Evolutionary conservation across 2,329 filamentous ascomycete species (phyloP).

Genomic region (Diaporthe nobilis): DNA sequence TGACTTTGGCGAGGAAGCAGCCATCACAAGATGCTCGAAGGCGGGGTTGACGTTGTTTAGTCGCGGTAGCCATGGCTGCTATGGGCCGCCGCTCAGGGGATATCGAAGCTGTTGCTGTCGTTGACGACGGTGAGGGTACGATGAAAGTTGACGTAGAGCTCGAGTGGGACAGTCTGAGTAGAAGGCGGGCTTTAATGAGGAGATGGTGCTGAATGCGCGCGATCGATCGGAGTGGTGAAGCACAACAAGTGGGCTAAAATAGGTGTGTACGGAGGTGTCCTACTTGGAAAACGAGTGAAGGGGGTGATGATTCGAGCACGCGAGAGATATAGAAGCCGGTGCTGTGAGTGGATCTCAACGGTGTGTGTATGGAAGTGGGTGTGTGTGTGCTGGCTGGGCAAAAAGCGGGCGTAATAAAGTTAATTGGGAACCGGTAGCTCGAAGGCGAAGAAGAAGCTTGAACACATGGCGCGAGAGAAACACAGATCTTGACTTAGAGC

Average conservation of each 20-base stretch:
- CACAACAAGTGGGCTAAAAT: background rate
- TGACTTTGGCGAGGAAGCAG: constrained; percentile 70
- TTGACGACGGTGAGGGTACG: constrained; percentile 2
- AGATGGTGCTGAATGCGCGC: background rate
- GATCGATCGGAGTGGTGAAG: background rate
- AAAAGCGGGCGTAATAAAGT: background rate
- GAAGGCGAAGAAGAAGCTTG: constrained; percentile 22
- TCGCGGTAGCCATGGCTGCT: constrained; percentile 43
- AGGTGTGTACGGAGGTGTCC: background rate
- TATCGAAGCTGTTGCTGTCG: background rate
- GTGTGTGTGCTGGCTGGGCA: background rate
- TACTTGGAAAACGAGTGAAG: background rate
- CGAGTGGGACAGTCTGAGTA: background rate
- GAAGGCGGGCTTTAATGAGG: background rate
- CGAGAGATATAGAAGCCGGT: background rate
- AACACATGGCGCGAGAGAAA: constrained; percentile 20
- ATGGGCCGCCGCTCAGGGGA: background rate
- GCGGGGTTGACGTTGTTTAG: constrained; percentile 57
- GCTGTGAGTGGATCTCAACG: background rate
- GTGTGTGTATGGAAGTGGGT: background rate
- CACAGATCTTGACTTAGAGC: constrained; percentile 5
- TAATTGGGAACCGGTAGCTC: constrained; percentile 14
- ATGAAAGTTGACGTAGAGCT: background rate
- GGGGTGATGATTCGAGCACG: background rate
- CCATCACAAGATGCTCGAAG: constrained; percentile 67